A percentile compares a stretch with the other conserved stretches of the same genome.
Evolutionary conservation across 108 stramenopile genomes (phyloP).

Genomic region (Nitzschia inconspicua): DNA sequence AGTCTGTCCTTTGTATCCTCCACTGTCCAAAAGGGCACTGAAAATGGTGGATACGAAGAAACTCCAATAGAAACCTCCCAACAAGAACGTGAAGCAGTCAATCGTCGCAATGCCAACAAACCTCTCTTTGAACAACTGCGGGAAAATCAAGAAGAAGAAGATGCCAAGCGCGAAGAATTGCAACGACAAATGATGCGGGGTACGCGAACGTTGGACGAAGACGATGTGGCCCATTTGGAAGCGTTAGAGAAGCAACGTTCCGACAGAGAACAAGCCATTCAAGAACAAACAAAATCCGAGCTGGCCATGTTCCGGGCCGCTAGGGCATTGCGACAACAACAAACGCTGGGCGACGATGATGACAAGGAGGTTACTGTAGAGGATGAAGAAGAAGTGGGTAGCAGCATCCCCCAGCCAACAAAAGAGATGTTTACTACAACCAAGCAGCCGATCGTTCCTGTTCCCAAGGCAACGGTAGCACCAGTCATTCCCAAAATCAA

Average conservation of each 20-base stretch:
- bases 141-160: conserved; percentile 68
- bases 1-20: conserved; percentile 84
- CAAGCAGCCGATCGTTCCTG: neutral
- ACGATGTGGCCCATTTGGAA: conserved; percentile 80
- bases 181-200: conserved; percentile 66
- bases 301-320: conserved; percentile 71
- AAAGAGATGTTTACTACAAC: neutral
- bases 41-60: conserved; percentile 78
- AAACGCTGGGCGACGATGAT: conserved; percentile 2
- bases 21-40: conserved; percentile 74
- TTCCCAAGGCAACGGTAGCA: neutral
- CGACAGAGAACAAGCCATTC: conserved; percentile 40
- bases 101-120: conserved; percentile 42
- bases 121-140: conserved; percentile 87
- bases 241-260: conserved; percentile 43
- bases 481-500: conserved; percentile 15
- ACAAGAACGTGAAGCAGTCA: conserved; percentile 37
- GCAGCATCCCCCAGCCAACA: neutral
- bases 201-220: conserved; percentile 69
- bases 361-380: conserved; percentile 15
- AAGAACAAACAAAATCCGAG: conserved; percentile 53
- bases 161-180: conserved; percentile 62
- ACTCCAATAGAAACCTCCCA: conserved; percentile 43
- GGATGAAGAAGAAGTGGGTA: conserved; percentile 7
- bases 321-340: conserved; percentile 41